Evolutionary conservation across 2,329 filamentous ascomycete genomes (phyloP), one percentile per base, ranked within the genome.

Genomic region (Elsinoe batatas): DNA sequence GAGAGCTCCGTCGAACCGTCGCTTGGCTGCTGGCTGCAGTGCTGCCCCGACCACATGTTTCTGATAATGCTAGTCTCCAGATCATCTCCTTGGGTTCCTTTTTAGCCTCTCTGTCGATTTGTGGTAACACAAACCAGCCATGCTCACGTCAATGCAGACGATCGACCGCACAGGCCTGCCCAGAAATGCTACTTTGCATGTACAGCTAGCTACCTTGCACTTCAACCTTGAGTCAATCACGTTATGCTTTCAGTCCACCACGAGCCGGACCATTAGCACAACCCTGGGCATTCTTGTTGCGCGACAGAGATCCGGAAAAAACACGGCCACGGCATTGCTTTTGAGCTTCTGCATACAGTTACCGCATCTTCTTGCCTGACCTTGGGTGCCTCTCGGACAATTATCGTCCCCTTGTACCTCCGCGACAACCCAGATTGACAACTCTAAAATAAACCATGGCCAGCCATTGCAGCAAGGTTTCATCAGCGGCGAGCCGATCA

Each of bases 11-110:
- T 36, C 47, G 47, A 51, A 33, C 47, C 47, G 47, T 51, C 47
- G 47, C 47, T 51, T 51, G 38, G 47, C 30, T n/a, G n/a, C n/a
- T n/a, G n/a, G n/a, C n/a, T n/a, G n/a, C 26, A 30, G 18, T 38
- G 33, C 47, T 51, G 47, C 47, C 47, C 47, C 47, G 47, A 51
- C 47, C 47, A 51, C 33, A 51, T 51, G 47, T 51, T 51, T 51
- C 47, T 51, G 47, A 51, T 51, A 30, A 51, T 51, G 47, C 33
- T 51, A 51, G 33, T 8, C 32, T 35, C 18, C 10, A 35, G 7
- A 18, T 20, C 47, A 15, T 44, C n/a, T 51, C 35, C 32, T 18
- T 8, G 20, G 26, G 26, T 44, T 15, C 17, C n/a, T 13, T 44
- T 26, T 44, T 44, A 44, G 40, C 40, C 40, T 30, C 26, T 30